Evolutionary conservation across 2,329 filamentous ascomycete genomes (phyloP), one percentile per base, ranked within the genome.

Genomic region (Zalaria obscura): DNA sequence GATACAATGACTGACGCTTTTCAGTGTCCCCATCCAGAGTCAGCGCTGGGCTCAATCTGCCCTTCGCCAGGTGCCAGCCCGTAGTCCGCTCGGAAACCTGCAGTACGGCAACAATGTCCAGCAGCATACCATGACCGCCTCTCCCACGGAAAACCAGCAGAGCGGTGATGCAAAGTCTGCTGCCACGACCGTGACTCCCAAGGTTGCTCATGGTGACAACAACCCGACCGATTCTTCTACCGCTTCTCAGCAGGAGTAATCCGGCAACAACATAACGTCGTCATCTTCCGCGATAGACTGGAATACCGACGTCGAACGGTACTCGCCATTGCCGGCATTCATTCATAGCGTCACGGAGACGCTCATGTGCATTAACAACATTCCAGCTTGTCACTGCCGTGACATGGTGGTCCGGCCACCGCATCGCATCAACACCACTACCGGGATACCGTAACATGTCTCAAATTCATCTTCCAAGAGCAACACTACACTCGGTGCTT

Each of bases 1-100:
- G 18, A 18, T 18, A 18, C 18, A 18, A 18, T 18, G 18, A 18
- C 18, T 18, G 18, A 18, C 18, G 18, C 18, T 18, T 6, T 9
- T 31, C 34, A 46, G 49, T 35, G 52, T 57, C 25, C 55, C 57
- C 10, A 51, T 58, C 41, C 52, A 57, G 38, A 52, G 51, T 40
- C 57, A 59, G 52, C 53, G 55, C 41, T 61, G 55, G 54, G 54
- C 55, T 42, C 56, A 59, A 36, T 56, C 56, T 27, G 49, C 46
- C 32, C 46, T 47, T 26, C 50, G 50, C 40, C 29, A 48, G 9
- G 36, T 48, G n/a, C 44, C 50, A 28, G 49, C 45, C 27, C 50
- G 49, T 38, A 45, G 43, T 38, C 47, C 50, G 10, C 47, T 52
- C 28, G 45, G 39, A 45, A 45, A 48, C 47, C 49, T 53, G 39